phyloP scores from a whole-genome alignment of 805 yeast species.

The Lachancea waltii region DNA sequence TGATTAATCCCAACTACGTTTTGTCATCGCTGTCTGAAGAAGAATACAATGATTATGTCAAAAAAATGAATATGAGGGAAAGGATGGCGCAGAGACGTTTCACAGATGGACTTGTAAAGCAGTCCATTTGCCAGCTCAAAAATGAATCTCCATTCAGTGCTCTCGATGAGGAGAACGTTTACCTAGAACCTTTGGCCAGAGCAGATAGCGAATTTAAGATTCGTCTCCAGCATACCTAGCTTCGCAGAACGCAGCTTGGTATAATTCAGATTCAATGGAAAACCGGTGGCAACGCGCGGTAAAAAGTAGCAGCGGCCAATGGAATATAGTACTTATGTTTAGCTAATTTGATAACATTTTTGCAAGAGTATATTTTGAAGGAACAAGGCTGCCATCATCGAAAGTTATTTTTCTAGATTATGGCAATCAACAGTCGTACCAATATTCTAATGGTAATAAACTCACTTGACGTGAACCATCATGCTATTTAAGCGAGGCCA shows the following conservation, averaged over 20 bases:
- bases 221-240: neutral
- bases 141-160: constrained; percentile 77
- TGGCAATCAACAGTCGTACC: too few relatives aligned
- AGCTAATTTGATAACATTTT: too few relatives aligned
- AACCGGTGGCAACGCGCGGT: too few relatives aligned
- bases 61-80: constrained; percentile 66
- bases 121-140: constrained; percentile 81
- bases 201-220: constrained; percentile 32
- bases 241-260: neutral
- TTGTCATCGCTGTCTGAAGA: constrained; percentile 63
- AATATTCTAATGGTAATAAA: too few relatives aligned
- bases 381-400: too few relatives aligned
- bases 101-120: constrained; percentile 81
- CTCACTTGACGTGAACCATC: too few relatives aligned
- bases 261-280: too few relatives aligned
- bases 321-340: too few relatives aligned
- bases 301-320: too few relatives aligned
- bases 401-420: too few relatives aligned
- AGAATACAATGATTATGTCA: constrained; percentile 59
- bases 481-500: too few relatives aligned
- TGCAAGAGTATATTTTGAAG: too few relatives aligned
- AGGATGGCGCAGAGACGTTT: constrained; percentile 79
- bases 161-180: constrained; percentile 73
- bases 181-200: constrained; percentile 85
- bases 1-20: constrained; percentile 82